phyloP scores from a whole-genome alignment of 176 grass and related monocot genomes.

The Chrysopogon serrulatus region DNA sequence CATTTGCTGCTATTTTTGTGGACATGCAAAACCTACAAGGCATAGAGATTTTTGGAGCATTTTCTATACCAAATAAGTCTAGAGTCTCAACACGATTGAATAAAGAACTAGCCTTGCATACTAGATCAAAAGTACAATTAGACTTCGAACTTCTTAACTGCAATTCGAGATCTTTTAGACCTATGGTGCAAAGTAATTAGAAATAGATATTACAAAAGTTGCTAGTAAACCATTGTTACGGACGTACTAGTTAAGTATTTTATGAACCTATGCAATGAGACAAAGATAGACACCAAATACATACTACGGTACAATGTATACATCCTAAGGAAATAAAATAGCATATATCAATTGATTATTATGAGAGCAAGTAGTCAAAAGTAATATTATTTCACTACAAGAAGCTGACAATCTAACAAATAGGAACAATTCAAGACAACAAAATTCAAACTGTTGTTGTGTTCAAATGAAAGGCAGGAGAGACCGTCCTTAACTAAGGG shows the following conservation, averaged over 20 bases:
- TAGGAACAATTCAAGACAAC: not conserved
- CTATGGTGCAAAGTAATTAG: too few relatives aligned
- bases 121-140: too few relatives aligned
- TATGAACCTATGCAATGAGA: slow-evolving; percentile 22
- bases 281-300: not conserved
- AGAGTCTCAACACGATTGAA: too few relatives aligned
- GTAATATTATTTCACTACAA: not conserved
- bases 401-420: not conserved
- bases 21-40: slow-evolving; percentile 79
- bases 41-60: not conserved
- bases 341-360: not conserved
- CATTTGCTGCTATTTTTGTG: slow-evolving; percentile 29
- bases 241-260: slow-evolving; percentile 77
- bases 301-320: not conserved
- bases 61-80: not conserved
- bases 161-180: too few relatives aligned
- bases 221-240: too few relatives aligned
- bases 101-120: too few relatives aligned
- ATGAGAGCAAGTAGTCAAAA: not conserved
- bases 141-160: too few relatives aligned
- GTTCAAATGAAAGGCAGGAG: too few relatives aligned
- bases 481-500: not conserved
- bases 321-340: not conserved
- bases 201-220: too few relatives aligned
- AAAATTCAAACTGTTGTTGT: too few relatives aligned